These are phyloP conservation scores for Populus nigra DNA, from an alignment of 345 rosid species.

Conservation along the genomic window DNA sequence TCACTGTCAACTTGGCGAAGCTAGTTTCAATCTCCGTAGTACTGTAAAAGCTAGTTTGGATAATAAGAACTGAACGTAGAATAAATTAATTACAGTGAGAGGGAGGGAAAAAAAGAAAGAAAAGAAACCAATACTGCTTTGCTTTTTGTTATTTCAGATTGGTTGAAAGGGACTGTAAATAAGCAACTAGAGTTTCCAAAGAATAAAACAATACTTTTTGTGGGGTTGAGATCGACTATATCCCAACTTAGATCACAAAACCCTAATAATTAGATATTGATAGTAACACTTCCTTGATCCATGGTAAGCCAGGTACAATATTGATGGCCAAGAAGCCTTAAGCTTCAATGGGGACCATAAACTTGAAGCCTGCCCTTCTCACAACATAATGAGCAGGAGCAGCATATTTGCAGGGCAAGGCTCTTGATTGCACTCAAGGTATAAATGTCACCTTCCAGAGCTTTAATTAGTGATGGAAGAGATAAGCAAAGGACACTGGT, in stretches of 20 bases:
- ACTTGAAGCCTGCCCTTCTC: conserved; percentile 17
- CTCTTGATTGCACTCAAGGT: conserved; percentile 31
- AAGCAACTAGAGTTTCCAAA: conserved; percentile 18
- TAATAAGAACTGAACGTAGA: background rate
- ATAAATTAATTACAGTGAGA: too few species aligned
- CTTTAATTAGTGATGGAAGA: conserved; percentile 28
- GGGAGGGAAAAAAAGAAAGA: background rate
- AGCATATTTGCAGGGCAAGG: conserved; percentile 32
- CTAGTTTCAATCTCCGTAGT: background rate
- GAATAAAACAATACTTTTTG: conserved; percentile 21
- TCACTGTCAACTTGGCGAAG: background rate
- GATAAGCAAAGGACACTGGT: conserved; percentile 25
- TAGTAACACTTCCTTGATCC: conserved; percentile 74
- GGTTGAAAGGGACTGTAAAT: conserved; percentile 13
- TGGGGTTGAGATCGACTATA: conserved; percentile 24
- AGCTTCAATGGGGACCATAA: conserved; percentile 53
- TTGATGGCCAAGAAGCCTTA: conserved; percentile 40
- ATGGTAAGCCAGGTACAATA: conserved; percentile 50
- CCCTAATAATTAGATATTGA: conserved; percentile 57
- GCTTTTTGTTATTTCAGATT: conserved; percentile 6
- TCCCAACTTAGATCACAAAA: conserved; percentile 54
- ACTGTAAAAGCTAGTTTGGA: background rate
- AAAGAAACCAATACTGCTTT: too few species aligned
- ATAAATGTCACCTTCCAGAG: conserved; percentile 25
- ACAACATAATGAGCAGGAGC: conserved; percentile 25